Percentiles rank a stretch among this genome's conserved stretches.
phyloP scores from a whole-genome alignment of 176 grass and related monocot genomes.

The Alloteropsis semialata region DNA sequence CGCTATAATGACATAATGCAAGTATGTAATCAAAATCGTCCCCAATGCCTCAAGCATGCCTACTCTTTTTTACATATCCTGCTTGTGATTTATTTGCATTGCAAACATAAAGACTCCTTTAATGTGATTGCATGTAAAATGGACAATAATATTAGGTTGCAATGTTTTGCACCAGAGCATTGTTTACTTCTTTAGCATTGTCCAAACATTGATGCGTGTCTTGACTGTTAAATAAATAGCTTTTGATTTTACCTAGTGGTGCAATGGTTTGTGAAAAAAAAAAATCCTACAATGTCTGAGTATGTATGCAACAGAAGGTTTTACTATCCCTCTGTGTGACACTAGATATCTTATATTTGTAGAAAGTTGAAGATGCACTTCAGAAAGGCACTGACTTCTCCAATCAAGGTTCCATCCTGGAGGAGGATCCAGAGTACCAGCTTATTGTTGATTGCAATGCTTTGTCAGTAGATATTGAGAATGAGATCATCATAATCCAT shows the following conservation, averaged over 20 bases:
- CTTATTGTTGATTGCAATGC: constrained; percentile 89
- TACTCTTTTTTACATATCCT: neutral
- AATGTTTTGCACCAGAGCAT: neutral
- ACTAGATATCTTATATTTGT: neutral
- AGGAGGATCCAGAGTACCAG: constrained; percentile 87
- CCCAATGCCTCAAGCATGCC: neutral
- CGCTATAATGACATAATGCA: constrained; percentile 76
- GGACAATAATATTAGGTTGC: neutral
- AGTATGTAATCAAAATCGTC: constrained; percentile 32
- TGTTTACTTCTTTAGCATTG: neutral
- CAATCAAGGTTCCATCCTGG: constrained; percentile 54
- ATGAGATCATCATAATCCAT: constrained; percentile 94
- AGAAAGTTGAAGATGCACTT: constrained; percentile 89
- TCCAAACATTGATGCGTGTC: neutral
- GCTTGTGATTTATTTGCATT: neutral
- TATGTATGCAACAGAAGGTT: neutral
- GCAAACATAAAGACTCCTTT: neutral
- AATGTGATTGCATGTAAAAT: neutral
- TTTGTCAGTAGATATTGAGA: constrained; percentile 87
- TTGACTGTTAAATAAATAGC: neutral
- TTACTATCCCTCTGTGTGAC: neutral
- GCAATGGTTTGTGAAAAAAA: neutral
- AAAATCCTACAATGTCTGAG: neutral
- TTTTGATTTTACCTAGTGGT: constrained; percentile 5
- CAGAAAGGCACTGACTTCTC: constrained; percentile 50